Evolutionary conservation across 805 yeast species (phyloP).

Genomic region (Candida takata): DNA sequence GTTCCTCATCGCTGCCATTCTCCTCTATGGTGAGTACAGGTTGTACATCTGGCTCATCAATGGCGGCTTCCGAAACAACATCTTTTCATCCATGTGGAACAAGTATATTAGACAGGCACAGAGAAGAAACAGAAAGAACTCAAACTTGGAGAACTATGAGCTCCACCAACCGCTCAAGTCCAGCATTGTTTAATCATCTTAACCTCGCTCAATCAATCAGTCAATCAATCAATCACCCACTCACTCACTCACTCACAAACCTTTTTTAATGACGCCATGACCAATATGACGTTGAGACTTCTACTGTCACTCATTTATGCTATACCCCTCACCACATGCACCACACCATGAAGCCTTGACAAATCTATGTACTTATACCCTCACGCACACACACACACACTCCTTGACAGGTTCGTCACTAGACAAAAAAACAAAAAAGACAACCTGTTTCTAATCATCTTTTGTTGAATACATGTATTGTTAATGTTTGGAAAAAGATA

Average conservation of each 20-base stretch:
- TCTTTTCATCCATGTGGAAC: conserved; percentile 11
- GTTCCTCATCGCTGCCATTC: conserved; percentile 43
- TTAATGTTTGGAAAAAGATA: no score
- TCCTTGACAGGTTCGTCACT: no score
- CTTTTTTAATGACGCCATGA: conserved; percentile 1
- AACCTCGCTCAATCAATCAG: no score
- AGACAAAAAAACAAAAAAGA: no score
- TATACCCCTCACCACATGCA: not conserved
- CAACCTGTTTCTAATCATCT: no score
- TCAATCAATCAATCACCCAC: no score
- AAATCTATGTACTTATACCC: no score
- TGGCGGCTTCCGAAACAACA: conserved; percentile 21
- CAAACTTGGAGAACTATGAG: conserved; percentile 19
- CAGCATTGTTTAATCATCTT: not conserved
- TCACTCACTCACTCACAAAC: no score
- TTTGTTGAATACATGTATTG: no score
- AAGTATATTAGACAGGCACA: conserved; percentile 13
- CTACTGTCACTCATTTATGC: conserved; percentile 1
- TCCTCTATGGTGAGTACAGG: conserved; percentile 42
- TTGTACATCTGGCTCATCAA: conserved; percentile 35
- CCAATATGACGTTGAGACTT: conserved; percentile 1
- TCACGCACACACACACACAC: no score
- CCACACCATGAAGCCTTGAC: no score
- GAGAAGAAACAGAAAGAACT: conserved; percentile 24
- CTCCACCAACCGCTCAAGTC: conserved; percentile 7